phyloP scores from a whole-genome alignment of 2,329 filamentous ascomycete species.

The Verticillium nonalfalfae region DNA sequence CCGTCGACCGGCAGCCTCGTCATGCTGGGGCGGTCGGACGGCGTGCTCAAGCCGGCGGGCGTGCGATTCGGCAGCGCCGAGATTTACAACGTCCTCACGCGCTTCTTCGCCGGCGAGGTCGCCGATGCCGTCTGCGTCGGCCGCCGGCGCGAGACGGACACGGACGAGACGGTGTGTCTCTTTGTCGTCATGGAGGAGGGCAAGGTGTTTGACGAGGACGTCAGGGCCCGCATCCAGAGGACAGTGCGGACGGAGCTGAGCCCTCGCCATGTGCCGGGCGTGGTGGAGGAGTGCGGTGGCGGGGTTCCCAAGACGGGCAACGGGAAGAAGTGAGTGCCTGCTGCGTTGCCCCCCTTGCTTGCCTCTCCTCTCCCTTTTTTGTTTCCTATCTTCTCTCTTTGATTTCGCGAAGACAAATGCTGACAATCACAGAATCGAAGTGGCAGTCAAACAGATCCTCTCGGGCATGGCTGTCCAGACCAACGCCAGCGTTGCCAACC shows the following conservation, averaged over 20 bases:
- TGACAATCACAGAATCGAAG: conserved; percentile 62
- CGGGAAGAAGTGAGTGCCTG: conserved; percentile 77
- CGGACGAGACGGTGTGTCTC: conserved; percentile 80
- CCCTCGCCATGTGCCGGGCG: conserved; percentile 78
- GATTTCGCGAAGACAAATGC: neutral
- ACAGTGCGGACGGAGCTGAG: conserved; percentile 73
- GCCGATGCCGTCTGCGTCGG: conserved; percentile 88
- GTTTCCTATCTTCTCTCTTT: no score
- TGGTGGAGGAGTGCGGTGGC: conserved; percentile 70
- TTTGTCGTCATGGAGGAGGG: conserved; percentile 73
- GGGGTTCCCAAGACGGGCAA: conserved; percentile 91
- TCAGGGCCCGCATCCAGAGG: conserved; percentile 58
- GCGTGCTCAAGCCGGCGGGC: conserved; percentile 85
- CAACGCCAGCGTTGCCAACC: conserved; percentile 89
- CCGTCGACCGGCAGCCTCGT: conserved; percentile 68
- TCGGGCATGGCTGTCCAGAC: conserved; percentile 83
- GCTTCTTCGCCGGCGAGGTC: conserved; percentile 71
- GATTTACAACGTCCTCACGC: conserved; percentile 90
- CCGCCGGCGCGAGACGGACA: conserved; percentile 61
- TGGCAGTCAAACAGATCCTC: conserved; percentile 92
- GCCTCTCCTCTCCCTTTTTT: no score
- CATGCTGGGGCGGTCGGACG: conserved; percentile 90
- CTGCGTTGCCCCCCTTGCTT: no score
- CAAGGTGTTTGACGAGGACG: conserved; percentile 47
- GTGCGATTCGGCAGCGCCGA: conserved; percentile 91